Evolutionary conservation across 2,329 filamentous ascomycete genomes (phyloP), one percentile per base, ranked within the genome.

Genomic region (Ascomycota sp.): DNA sequence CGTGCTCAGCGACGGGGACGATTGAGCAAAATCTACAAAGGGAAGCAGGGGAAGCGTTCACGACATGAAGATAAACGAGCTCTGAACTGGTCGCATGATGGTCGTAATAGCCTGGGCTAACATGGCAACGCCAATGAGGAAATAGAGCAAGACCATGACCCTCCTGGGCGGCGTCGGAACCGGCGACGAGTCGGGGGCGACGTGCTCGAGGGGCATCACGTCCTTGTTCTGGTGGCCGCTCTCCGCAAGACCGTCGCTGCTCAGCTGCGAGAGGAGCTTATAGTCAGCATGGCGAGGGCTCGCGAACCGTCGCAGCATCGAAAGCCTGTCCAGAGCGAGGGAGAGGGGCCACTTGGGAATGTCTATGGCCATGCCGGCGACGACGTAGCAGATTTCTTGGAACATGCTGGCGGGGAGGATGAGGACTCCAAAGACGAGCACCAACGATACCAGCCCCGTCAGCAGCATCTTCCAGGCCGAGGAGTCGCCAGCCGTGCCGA

Each of bases 1-100:
- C 19, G 34, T 37, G 6, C 37, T 32, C 1, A 53, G 36, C 7
- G 32, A 40, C 0, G 45, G 44, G 1, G 43, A 41, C 0, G 47
- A 43, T 6, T 42, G 30, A 4, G 36, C 33, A 28, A 51, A 43
- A 29, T 53, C 50, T 13, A 52, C 40, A 21, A 52, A 46, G 1
- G 50, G 50, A 5, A 51, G 32, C 3, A 52, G 27, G 2, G 39
- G 40, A 3, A 45, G 33, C 1, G 50, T 52, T 45, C 50, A 53
- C 0, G 50, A 53, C 31, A 53, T 40, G 36, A 50, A 53, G 6
- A 40, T 39, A 8, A 53, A 33, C 2, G 50, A 45, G 29, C 39
- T 39, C 15, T 49, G 43, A 9, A 36, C 27, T 0, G 50, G 50
- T 8, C 50, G 43, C 10, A 41, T 28, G 2, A 39, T 10, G 3